A percentile compares a stretch with the other conserved stretches of the same genome.
Conservation (phyloP, 75 land plant species). For the Pseudotsuga menziesii region DNA sequence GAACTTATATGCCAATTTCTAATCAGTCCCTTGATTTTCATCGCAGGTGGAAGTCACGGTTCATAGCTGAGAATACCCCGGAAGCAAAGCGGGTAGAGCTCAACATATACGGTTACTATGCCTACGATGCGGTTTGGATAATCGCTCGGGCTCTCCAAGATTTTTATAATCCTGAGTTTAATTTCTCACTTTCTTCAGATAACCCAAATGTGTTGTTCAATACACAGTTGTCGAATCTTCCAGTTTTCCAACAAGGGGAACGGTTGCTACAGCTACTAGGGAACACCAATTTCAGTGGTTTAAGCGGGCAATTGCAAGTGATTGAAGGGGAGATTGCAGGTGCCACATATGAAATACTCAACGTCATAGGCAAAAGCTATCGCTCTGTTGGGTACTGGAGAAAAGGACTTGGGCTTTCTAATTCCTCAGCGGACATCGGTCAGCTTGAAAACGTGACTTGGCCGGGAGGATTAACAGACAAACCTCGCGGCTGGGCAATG, state of each 20-base stretch:
- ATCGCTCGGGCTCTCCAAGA: constrained; percentile 7
- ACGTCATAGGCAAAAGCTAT: constrained; percentile 23
- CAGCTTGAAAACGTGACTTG: constrained; percentile 35
- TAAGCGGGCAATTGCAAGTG: constrained; percentile 48
- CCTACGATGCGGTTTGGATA: constrained; percentile 46
- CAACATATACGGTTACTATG: constrained; percentile 25
- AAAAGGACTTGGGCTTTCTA: not conserved
- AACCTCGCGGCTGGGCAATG: constrained; percentile 65
- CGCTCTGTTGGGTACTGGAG: constrained; percentile 37
- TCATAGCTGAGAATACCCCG: constrained; percentile 3
- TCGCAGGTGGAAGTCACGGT: constrained; percentile 20
- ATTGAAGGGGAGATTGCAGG: constrained; percentile 41
- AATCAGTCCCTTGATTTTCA: not conserved
- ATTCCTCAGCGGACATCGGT: not conserved
- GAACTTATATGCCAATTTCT: constrained; percentile 32
- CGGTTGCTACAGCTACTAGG: constrained; percentile 25
- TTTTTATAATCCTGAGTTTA: not conserved
- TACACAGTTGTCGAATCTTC: not conserved
- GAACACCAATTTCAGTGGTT: constrained; percentile 37
- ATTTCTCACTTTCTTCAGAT: not conserved
- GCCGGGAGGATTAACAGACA: constrained; percentile 17
- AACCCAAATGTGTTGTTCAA: too few species aligned
- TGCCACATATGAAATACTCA: constrained; percentile 31
- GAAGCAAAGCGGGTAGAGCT: not conserved
- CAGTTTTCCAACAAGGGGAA: constrained; percentile 36